Evolutionary conservation across 768 basidiomycete genomes (phyloP), one percentile per base, ranked within the genome.

Genomic region (Tricholoma terreum): DNA sequence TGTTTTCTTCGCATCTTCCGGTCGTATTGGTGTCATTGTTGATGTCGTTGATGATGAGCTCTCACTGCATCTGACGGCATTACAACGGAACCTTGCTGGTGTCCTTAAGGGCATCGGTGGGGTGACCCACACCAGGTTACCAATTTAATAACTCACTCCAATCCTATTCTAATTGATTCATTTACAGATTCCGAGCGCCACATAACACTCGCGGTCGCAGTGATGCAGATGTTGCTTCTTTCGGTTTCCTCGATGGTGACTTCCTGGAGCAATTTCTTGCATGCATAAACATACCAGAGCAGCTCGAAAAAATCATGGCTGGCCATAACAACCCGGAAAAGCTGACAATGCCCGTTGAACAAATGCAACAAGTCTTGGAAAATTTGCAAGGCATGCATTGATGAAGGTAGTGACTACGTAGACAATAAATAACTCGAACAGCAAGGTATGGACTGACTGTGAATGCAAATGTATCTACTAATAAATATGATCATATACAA

Each of bases 171-270:
- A 58, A 38, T 46, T 58, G 27, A 65, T 22, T 15, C 24, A 31
- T 33, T 45, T 22, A 0, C 50, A 94, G 92, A 60, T 91, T 81
- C 69, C 81, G 93, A 52, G 77, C 89, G 0, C 91, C 92, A 0
- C 83, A 82, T 60, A 82, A 75, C 36, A 73, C 74, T 0, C 67
- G 73, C 21, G 84, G 87, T 6, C 75, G 77, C 21, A 84, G 80
- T 50, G 88, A 90, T 62, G 75, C 79, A 7, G 81, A 86, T 31
- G 63, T 70, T 24, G 63, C 79, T 1, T 79, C 88, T 1, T 79
- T 78, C 38, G 93, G 92, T 14, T 94, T 97, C 77, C 75, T 97
- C 27, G 94, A 97, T 59, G 94, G 94, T 1, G 89, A 92, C 65
- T 90, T 94, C 61, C 67, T 97, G 17, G 90, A 94, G 69, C 72